Evolutionary conservation across 2,329 filamentous ascomycete genomes (phyloP).

Genomic region (Pseudogymnoascus sp.): DNA sequence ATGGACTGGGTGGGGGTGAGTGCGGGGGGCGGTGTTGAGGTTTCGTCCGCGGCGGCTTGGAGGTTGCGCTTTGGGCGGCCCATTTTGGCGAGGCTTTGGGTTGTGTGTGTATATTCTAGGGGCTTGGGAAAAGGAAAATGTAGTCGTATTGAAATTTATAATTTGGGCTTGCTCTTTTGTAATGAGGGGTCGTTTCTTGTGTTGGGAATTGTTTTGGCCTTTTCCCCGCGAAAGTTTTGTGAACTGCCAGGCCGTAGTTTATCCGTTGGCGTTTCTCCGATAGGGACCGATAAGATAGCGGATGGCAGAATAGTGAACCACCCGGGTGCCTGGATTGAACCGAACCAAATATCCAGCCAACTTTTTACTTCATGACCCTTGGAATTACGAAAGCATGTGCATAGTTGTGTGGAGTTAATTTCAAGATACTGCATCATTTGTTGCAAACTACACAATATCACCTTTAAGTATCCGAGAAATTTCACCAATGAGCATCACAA

Average conservation of each 20-base stretch:
- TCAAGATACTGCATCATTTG: background rate
- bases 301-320: slow-evolving; percentile 1
- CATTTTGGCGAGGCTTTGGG: slow-evolving; percentile 40
- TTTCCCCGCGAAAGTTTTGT: slow-evolving; percentile 9
- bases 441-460: no score
- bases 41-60: slow-evolving; percentile 68
- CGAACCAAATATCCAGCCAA: background rate
- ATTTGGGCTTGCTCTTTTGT: background rate
- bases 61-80: slow-evolving; percentile 69
- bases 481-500: background rate
- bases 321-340: background rate
- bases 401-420: no score
- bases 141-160: background rate
- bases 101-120: background rate
- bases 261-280: slow-evolving; percentile 6
- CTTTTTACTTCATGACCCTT: background rate
- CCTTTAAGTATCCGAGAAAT: no score
- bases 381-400: background rate
- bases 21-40: slow-evolving; percentile 50
- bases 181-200: background rate
- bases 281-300: slow-evolving; percentile 4
- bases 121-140: background rate
- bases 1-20: slow-evolving; percentile 59
- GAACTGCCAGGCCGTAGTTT: slow-evolving; percentile 2
- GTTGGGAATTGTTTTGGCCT: background rate